phyloP scores from a whole-genome alignment of 106 monocot genomes.

The Triglochin maritima region DNA sequence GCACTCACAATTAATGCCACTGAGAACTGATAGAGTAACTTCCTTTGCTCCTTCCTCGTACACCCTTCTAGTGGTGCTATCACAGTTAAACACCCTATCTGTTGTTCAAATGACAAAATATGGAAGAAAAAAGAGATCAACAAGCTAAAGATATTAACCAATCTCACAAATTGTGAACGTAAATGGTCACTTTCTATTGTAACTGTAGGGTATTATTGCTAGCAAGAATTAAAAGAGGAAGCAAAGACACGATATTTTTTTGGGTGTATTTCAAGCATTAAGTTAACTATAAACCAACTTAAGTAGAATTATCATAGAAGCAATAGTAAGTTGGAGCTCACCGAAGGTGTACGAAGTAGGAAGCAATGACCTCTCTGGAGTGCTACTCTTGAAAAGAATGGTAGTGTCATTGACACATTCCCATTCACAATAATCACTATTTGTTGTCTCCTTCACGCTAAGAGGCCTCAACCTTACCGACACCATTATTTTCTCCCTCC shows the following conservation, averaged over 20 bases:
- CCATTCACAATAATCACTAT: slow-evolving; percentile 64
- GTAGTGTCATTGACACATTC: slow-evolving; percentile 84
- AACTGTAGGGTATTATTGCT: too few relatives aligned
- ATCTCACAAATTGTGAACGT: too few relatives aligned
- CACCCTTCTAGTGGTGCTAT: slow-evolving; percentile 56
- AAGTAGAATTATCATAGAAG: too few relatives aligned
- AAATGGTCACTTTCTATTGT: too few relatives aligned
- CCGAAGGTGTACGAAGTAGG: slow-evolving; percentile 82
- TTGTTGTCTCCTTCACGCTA: slow-evolving; percentile 53
- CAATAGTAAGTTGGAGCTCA: slow-evolving; percentile 13
- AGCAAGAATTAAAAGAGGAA: too few relatives aligned
- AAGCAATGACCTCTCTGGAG: slow-evolving; percentile 45
- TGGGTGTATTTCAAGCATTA: too few relatives aligned
- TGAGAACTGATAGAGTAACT: slow-evolving; percentile 85
- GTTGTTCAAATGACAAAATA: neutral
- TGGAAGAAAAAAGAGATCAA: too few relatives aligned
- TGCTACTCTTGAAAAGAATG: slow-evolving; percentile 49
- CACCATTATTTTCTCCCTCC: slow-evolving; percentile 71
- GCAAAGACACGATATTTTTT: too few relatives aligned
- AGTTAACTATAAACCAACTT: too few relatives aligned
- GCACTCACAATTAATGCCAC: slow-evolving; percentile 82
- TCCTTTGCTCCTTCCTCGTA: slow-evolving; percentile 86
- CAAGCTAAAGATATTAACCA: too few relatives aligned
- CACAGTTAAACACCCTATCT: slow-evolving; percentile 79
- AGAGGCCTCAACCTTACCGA: slow-evolving; percentile 91